Evolutionary conservation across 108 stramenopile genomes (phyloP), one percentile per base, ranked within the genome.

Genomic region (Nitzschia sp.): DNA sequence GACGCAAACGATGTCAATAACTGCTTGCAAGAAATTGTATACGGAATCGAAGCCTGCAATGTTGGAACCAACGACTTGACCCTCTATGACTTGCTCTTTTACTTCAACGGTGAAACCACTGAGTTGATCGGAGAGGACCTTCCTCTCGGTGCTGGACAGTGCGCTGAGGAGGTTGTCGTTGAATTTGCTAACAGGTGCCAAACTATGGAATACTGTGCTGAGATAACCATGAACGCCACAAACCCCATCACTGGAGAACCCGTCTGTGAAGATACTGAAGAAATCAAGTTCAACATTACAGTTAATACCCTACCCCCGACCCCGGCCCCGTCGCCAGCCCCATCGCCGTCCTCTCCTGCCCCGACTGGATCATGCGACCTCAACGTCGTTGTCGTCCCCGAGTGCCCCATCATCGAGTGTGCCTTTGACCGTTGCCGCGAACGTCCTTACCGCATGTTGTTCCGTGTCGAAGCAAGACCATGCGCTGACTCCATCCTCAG

Each of bases 11-110:
- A 66, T 16, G 56, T 47, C 25, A 52, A 58, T 35, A 73, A 73
- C 58, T 73, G 73, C 33, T 9, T 66, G 15, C 58, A 53, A 52
- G 65, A 59, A 26, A 48, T 66, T 2, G 44, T n/a, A n/a, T 73
- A 73, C 23, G 65, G 28, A 32, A 27, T 73, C 13, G 32, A 66
- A 17, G 65, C 47, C 8, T 66, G 73, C 65, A 73, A 73, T 36
- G 28, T 31, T 17, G 73, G 73, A 59, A 57, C 44, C 9, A n/a
- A 41, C 15, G 41, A 63, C 27, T 32, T 62, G 36, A 23, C 33
- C 17, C 9, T 72, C 5, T 63, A 55, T 22, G 50, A 72, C 38
- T 56, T 47, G n/a, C 36, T 44, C 13, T 63, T 72, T 28, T 32
- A 47, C 27, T 55, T 63, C 53, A 29, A 72, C 36, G 54, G 61